A percentile compares a stretch with the other conserved stretches of the same genome.
These are phyloP conservation scores for Candida quercuum DNA, from an alignment of 805 yeast species.

Conservation along the genomic window DNA sequence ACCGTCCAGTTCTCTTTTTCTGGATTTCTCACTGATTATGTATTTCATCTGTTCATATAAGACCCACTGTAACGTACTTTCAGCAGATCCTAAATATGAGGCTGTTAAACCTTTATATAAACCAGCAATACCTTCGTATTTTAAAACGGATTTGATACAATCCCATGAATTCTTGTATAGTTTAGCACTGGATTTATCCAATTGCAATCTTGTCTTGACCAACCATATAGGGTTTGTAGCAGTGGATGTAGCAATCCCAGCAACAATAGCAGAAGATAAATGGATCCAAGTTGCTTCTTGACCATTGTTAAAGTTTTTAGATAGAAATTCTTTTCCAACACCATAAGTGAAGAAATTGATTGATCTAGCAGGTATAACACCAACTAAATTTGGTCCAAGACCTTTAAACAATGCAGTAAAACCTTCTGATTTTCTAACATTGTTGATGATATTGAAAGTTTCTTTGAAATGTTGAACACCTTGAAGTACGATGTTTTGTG, in stretches of 20 bases:
- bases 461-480: conserved; percentile 73
- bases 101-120: conserved; percentile 91
- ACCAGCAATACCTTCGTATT: conserved; percentile 73
- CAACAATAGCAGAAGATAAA: conserved; percentile 77
- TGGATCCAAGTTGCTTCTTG: conserved; percentile 83
- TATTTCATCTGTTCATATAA: conserved; percentile 91
- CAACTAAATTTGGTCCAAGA: conserved; percentile 92
- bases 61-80: conserved; percentile 94
- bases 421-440: conserved; percentile 75
- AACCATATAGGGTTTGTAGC: conserved; percentile 98
- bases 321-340: conserved; percentile 76
- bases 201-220: conserved; percentile 87
- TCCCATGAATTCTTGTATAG: conserved; percentile 82
- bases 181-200: conserved; percentile 67
- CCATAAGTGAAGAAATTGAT: conserved; percentile 96
- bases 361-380: conserved; percentile 96
- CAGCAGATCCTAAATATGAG: conserved; percentile 88
- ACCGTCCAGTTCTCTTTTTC: conserved; percentile 30
- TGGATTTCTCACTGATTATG: conserved; percentile 50
- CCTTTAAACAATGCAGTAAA: conserved; percentile 86
- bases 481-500: conserved; percentile 34
- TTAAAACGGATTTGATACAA: conserved; percentile 64
- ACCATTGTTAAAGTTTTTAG: conserved; percentile 62
- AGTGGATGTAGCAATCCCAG: conserved; percentile 92
- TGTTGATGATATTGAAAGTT: conserved; percentile 65